A percentile compares a stretch with the other conserved stretches of the same genome.
Evolutionary conservation across 106 monocot genomes (phyloP).

Genomic region (Apostasia ramifera): DNA sequence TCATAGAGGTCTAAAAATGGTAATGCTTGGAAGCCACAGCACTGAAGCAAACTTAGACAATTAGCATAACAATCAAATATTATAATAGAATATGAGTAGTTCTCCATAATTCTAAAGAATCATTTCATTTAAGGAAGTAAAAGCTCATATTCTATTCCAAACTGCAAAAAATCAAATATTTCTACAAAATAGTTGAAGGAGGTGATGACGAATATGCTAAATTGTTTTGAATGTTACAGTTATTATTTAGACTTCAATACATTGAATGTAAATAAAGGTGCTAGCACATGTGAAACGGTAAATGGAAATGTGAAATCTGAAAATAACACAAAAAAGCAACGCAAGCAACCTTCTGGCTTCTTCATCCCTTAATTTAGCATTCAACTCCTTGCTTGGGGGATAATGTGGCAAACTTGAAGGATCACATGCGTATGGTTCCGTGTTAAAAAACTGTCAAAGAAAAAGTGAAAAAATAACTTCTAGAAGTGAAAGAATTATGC

Average conservation of each 20-base stretch:
- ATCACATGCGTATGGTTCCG: slow-evolving; percentile 51
- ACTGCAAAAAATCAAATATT: too few relatives aligned
- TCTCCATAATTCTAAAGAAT: too few relatives aligned
- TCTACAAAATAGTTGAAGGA: neutral
- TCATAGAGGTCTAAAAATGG: too few relatives aligned
- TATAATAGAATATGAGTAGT: too few relatives aligned
- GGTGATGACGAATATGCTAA: neutral
- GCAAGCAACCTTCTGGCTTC: slow-evolving; percentile 46
- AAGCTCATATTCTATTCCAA: too few relatives aligned
- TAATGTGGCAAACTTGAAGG: slow-evolving; percentile 59
- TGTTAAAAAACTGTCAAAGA: slow-evolving; percentile 41
- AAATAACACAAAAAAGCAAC: neutral
- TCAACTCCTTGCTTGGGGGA: slow-evolving; percentile 55
- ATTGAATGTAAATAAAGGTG: neutral
- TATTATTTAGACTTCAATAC: neutral
- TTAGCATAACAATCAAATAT: too few relatives aligned
- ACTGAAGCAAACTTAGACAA: too few relatives aligned
- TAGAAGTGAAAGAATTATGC: neutral
- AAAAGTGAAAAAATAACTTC: neutral
- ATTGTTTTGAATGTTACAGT: neutral
- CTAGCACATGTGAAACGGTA: neutral
- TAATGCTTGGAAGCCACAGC: too few relatives aligned
- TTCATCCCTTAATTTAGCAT: slow-evolving; percentile 66
- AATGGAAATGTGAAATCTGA: neutral
- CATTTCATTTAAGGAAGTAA: too few relatives aligned